phyloP scores from a whole-genome alignment of 192 early-diverging fungal species.

The Phlyctochytrium arcticum region DNA sequence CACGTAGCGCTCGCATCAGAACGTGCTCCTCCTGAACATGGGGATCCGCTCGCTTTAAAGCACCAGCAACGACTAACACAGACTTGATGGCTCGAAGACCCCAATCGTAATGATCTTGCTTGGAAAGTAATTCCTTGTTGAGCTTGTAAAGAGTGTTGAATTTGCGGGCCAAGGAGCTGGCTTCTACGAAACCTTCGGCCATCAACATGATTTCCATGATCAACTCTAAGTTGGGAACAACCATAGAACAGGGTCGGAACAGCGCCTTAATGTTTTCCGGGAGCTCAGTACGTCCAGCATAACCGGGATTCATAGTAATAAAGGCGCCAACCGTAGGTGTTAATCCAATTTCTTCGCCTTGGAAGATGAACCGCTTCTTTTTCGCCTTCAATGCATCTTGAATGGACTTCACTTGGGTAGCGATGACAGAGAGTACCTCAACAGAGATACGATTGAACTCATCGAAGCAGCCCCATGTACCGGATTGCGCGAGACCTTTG shows the following conservation, averaged over 20 bases:
- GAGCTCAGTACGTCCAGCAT: constrained; percentile 63
- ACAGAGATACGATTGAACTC: constrained; percentile 63
- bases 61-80: constrained; percentile 61
- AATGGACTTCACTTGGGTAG: constrained; percentile 64
- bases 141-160: constrained; percentile 66
- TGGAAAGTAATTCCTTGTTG: constrained; percentile 58
- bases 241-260: constrained; percentile 65
- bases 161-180: constrained; percentile 55
- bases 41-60: constrained; percentile 57
- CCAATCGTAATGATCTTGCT: constrained; percentile 71
- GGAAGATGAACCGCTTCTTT: constrained; percentile 64
- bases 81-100: constrained; percentile 65
- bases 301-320: constrained; percentile 66
- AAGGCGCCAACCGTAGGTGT: constrained; percentile 54
- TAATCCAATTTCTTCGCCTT: constrained; percentile 61
- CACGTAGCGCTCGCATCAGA: constrained; percentile 62
- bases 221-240: constrained; percentile 60
- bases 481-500: constrained; percentile 62
- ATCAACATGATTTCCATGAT: constrained; percentile 71
- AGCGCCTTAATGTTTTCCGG: constrained; percentile 68
- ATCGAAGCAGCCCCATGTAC: constrained; percentile 66
- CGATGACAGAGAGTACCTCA: constrained; percentile 65
- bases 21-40: constrained; percentile 61
- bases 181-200: constrained; percentile 69
- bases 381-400: constrained; percentile 61